Conservation (phyloP, 371 early-diverging fungal species). For the Capniomyces stellatus region DNA sequence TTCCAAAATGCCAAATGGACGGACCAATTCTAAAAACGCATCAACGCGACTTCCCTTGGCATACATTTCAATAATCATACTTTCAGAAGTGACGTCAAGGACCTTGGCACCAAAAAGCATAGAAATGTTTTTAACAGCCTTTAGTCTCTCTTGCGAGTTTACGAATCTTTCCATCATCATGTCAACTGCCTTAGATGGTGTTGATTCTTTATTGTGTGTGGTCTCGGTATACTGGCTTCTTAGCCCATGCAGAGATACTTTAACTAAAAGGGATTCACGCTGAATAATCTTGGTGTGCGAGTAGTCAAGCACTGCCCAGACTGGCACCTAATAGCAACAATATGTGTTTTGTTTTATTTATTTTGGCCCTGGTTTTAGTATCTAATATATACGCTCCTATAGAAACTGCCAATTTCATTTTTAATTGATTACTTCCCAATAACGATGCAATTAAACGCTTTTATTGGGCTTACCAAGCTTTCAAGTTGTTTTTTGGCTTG, state of each 20-base stretch:
- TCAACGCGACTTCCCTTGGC: constrained; percentile 74
- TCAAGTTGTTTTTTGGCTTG: constrained; percentile 86
- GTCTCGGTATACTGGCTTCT: not conserved
- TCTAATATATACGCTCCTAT: no score
- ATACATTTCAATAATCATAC: constrained; percentile 63
- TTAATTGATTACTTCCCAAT: no score
- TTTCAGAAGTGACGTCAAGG: constrained; percentile 75
- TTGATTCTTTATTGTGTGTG: not conserved
- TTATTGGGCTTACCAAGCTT: constrained; percentile 34
- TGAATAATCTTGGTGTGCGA: constrained; percentile 64
- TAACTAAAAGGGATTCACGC: constrained; percentile 77
- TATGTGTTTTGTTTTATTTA: no score
- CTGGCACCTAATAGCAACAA: constrained; percentile 65
- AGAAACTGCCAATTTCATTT: no score
- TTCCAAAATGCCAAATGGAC: constrained; percentile 88
- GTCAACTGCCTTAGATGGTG: not conserved
- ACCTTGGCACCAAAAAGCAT: constrained; percentile 70
- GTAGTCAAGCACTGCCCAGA: constrained; percentile 95
- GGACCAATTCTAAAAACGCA: constrained; percentile 75
- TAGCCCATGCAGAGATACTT: constrained; percentile 66
- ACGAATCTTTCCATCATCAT: constrained; percentile 28
- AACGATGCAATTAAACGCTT: no score
- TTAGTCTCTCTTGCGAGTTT: constrained; percentile 58
- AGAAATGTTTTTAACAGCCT: constrained; percentile 61
- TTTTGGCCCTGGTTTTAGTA: no score